Percentiles rank a stretch among this genome's conserved stretches.
phyloP scores from a whole-genome alignment of 2,329 filamentous ascomycete species.

The Talaromyces islandicus region DNA sequence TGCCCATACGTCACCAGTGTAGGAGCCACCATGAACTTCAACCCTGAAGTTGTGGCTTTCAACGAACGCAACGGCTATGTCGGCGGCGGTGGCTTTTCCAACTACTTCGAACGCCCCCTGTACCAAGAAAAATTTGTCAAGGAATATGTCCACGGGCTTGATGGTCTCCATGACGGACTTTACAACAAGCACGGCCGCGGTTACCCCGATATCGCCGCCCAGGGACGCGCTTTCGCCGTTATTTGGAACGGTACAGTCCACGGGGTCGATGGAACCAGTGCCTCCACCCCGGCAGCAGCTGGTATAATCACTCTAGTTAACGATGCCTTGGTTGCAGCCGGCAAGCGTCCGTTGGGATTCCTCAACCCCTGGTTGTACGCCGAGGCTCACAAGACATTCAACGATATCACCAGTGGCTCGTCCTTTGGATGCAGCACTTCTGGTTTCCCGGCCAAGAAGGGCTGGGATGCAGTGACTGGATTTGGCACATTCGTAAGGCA shows the following conservation, averaged over 20 bases:
- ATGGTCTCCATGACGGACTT: slow-evolving; percentile 31
- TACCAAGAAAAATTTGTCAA: slow-evolving; percentile 38
- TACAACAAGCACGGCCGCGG: slow-evolving; percentile 50
- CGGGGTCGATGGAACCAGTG: slow-evolving; percentile 36
- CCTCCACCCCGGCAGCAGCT: slow-evolving; percentile 54
- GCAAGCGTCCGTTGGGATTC: slow-evolving; percentile 50
- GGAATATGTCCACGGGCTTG: slow-evolving; percentile 32
- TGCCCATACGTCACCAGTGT: slow-evolving; percentile 50
- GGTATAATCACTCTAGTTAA: slow-evolving; percentile 58
- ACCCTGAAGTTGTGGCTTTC: slow-evolving; percentile 13
- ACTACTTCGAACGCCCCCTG: slow-evolving; percentile 37
- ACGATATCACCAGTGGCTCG: slow-evolving; percentile 43
- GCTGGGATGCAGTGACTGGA: slow-evolving; percentile 27
- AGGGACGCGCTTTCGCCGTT: slow-evolving; percentile 18
- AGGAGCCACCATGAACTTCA: slow-evolving; percentile 31
- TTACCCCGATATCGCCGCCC: slow-evolving; percentile 57
- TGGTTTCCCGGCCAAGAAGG: slow-evolving; percentile 12
- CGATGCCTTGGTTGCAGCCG: slow-evolving; percentile 49
- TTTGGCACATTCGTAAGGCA: slow-evolving; percentile 19
- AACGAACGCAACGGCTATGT: slow-evolving; percentile 20
- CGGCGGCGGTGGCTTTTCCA: slow-evolving; percentile 42
- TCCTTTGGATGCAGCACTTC: slow-evolving; percentile 39
- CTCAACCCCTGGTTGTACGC: slow-evolving; percentile 57
- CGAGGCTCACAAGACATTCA: slow-evolving; percentile 35
- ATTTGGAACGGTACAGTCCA: slow-evolving; percentile 17